Base-by-base conservation (phyloP, 2,329 filamentous ascomycete genomes). In the Tolypocladium tropicale region DNA sequence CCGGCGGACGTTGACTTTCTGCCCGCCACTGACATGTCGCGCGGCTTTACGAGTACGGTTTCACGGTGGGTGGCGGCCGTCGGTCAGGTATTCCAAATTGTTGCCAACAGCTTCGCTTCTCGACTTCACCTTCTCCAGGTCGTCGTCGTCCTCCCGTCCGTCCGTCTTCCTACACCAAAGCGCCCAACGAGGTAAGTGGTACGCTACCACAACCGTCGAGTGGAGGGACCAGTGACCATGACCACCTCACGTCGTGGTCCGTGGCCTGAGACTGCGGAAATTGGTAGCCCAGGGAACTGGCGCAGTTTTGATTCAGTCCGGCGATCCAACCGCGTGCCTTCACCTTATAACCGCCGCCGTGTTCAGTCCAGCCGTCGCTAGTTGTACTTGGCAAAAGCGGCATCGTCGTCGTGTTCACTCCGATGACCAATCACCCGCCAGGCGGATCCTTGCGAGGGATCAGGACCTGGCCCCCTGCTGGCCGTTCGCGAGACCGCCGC, bases 211-310 rank as follows among this genome's bases (percentile, higher is more conserved):
- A n/a, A n/a, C n/a, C n/a, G n/a, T n/a, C n/a, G n/a, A n/a, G n/a
- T n/a, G n/a, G n/a, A n/a, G 23, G 41, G 14, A 46, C 28, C 41
- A 14, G 18, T 16, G 4, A 28, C 41, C 21, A 4, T 16, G 4
- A 28, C 41, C 21, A 4, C 25, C 23, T 49, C 28, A 28, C 28
- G 25, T 49, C 46, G 46, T 32, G 46, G 51, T 53, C 51, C 51
- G 51, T 53, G 51, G 36, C 28, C 51, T 59, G 58, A 59, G 18
- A 59, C 56, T 41, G 58, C 57, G 57, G 58, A 60, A 57, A 60
- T 60, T 58, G 49, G 46, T 14, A 30, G 16, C 51, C 33, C 21
- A 54, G 48, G 56, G 46, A 46, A 52, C 49, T 28, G 6, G 43
- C 37, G 43, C 48, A 46, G 10, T 53, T 56, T 49, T 56, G 56